These are phyloP conservation scores for Gelatoporia subvermispora DNA, from an alignment of 768 basidiomycete species.

Conservation along the genomic window DNA sequence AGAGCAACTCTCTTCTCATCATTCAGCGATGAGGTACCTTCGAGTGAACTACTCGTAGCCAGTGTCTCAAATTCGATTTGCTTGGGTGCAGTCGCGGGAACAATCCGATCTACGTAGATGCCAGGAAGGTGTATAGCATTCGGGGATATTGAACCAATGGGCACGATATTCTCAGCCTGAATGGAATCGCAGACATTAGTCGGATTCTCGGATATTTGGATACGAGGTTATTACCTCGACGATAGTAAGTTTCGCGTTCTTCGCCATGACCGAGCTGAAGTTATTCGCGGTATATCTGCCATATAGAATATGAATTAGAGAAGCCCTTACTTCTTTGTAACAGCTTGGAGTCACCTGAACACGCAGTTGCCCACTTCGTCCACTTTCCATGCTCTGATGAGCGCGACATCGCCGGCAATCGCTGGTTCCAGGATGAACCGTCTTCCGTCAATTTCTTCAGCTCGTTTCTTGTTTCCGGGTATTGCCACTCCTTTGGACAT, in stretches of 20 bases:
- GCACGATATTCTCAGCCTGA: constrained; percentile 87
- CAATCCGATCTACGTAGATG: constrained; percentile 87
- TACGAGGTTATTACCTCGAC: constrained; percentile 55
- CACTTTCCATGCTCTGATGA: constrained; percentile 88
- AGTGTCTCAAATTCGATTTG: constrained; percentile 72
- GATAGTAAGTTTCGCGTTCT: constrained; percentile 84
- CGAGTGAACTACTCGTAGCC: constrained; percentile 40
- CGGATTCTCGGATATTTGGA: not conserved
- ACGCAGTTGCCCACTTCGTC: constrained; percentile 89
- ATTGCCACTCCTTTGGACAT: constrained; percentile 63
- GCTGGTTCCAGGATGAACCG: constrained; percentile 79
- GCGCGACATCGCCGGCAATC: constrained; percentile 76
- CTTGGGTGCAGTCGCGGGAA: constrained; percentile 71
- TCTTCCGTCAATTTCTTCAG: constrained; percentile 71
- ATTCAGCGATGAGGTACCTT: constrained; percentile 19
- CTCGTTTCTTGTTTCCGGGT: constrained; percentile 72
- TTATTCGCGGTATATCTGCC: constrained; percentile 81
- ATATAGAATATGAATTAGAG: not conserved
- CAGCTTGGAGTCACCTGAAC: constrained; percentile 60
- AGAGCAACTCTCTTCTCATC: constrained; percentile 44
- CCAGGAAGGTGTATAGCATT: constrained; percentile 80
- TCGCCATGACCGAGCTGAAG: constrained; percentile 83
- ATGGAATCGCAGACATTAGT: not conserved
- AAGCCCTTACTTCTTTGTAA: not conserved
- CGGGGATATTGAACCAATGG: constrained; percentile 74